Conservation (phyloP, 306 rosid species). For the Lagenaria siceraria region DNA sequence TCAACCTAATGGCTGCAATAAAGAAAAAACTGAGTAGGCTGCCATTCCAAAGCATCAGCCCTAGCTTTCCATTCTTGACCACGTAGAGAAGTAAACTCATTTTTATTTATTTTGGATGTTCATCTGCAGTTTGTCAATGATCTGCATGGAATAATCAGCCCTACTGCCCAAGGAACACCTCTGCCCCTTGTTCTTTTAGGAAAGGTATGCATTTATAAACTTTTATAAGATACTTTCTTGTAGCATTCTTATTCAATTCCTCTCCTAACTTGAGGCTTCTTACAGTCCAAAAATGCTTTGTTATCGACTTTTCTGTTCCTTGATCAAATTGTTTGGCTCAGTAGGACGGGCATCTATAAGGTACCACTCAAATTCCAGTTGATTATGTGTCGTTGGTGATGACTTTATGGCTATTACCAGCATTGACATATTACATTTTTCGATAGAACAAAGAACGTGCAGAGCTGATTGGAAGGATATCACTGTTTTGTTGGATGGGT, state of each 20-base stretch:
- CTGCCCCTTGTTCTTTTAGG: conserved; percentile 66
- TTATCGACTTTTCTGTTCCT: conserved; percentile 86
- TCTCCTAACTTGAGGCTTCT: not conserved
- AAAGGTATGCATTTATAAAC: conserved; percentile 38
- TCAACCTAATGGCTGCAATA: not conserved
- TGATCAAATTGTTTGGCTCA: conserved; percentile 95
- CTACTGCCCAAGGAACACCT: conserved; percentile 71
- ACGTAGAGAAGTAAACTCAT: not conserved
- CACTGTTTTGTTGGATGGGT: conserved; percentile 89
- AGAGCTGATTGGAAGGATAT: conserved; percentile 67
- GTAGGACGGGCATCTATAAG: conserved; percentile 71
- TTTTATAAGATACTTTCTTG: not conserved
- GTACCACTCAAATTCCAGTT: conserved; percentile 18
- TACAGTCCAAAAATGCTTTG: conserved; percentile 81
- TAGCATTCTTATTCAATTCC: not conserved
- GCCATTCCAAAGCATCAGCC: not conserved
- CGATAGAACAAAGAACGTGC: conserved; percentile 69
- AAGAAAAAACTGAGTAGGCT: not conserved
- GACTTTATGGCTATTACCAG: not conserved
- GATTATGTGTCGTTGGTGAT: not conserved
- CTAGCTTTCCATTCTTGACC: not conserved
- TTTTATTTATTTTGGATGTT: not conserved
- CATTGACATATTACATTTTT: not conserved
- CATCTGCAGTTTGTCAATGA: conserved; percentile 81
- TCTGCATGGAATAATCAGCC: conserved; percentile 74